Conservation (phyloP, 495 filamentous ascomycete genomes). For the Aspergillus sclerotioniger region DNA sequence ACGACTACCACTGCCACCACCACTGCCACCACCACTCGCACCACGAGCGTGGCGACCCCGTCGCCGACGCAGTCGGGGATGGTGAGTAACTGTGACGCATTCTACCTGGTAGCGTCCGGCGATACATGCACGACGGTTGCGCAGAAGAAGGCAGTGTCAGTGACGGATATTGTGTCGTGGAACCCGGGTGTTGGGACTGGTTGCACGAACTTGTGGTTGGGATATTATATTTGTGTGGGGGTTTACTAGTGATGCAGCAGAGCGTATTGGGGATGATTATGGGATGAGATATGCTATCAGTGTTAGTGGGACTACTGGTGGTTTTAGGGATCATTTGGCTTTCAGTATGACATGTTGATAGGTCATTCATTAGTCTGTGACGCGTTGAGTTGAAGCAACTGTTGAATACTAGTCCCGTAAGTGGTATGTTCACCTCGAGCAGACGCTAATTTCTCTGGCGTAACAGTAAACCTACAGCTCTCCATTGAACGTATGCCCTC, state of each 20-base stretch:
- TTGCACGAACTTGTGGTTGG: conserved; percentile 1
- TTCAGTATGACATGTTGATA: too few relatives aligned
- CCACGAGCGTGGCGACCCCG: not conserved
- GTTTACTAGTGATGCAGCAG: too few relatives aligned
- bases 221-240: conserved; percentile 6
- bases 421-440: too few relatives aligned
- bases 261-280: not conserved
- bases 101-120: conserved; percentile 1
- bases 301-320: not conserved
- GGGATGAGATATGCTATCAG: not conserved
- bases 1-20: not conserved
- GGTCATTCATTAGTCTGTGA: too few relatives aligned
- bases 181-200: conserved; percentile 2
- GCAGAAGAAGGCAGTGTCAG: not conserved
- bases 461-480: too few relatives aligned
- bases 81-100: conserved; percentile 1
- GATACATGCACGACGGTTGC: conserved; percentile 5
- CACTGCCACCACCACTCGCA: not conserved
- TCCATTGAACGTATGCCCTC: too few relatives aligned
- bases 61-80: conserved; percentile 4
- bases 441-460: too few relatives aligned
- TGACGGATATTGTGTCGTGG: not conserved
- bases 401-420: too few relatives aligned
- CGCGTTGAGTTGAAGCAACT: too few relatives aligned
- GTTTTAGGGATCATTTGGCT: too few relatives aligned